Conservation (phyloP, 2,329 filamentous ascomycete genomes). For the Cyanodermella asteris region DNA sequence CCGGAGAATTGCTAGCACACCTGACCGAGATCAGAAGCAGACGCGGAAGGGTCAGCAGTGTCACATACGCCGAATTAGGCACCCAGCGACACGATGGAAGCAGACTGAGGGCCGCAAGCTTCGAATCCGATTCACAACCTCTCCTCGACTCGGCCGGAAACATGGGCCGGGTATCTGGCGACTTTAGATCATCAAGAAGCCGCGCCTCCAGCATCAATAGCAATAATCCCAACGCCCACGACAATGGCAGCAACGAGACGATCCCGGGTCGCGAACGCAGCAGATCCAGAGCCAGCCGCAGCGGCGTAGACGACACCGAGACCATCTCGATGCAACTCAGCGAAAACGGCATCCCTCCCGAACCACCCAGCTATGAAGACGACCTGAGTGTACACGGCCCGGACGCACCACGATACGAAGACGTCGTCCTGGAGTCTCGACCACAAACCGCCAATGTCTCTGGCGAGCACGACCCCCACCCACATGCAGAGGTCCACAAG, state of each 20-base stretch:
- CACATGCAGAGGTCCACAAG: too few relatives aligned
- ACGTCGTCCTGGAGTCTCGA: slow-evolving; percentile 7
- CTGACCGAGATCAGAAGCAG: slow-evolving; percentile 17
- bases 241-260: background rate
- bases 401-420: slow-evolving; percentile 5
- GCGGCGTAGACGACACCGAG: background rate
- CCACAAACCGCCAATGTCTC: slow-evolving; percentile 6
- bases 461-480: slow-evolving; percentile 2
- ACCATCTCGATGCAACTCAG: background rate
- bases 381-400: slow-evolving; percentile 4
- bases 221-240: slow-evolving; percentile 2
- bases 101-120: slow-evolving; percentile 23
- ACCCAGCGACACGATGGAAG: slow-evolving; percentile 27
- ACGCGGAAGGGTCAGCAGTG: slow-evolving; percentile 23
- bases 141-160: slow-evolving; percentile 18
- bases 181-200: slow-evolving; percentile 11
- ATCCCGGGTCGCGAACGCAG: too few relatives aligned
- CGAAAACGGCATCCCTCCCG: background rate
- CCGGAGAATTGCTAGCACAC: slow-evolving; percentile 13
- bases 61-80: slow-evolving; percentile 24
- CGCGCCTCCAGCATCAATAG: slow-evolving; percentile 7
- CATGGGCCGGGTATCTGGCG: slow-evolving; percentile 15
- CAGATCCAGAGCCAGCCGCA: too few relatives aligned
- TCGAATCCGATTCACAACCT: slow-evolving; percentile 25
- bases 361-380: slow-evolving; percentile 1